Evolutionary conservation across 129 eudicot species (phyloP).

Genomic region (Saposhnikovia divaricata): DNA sequence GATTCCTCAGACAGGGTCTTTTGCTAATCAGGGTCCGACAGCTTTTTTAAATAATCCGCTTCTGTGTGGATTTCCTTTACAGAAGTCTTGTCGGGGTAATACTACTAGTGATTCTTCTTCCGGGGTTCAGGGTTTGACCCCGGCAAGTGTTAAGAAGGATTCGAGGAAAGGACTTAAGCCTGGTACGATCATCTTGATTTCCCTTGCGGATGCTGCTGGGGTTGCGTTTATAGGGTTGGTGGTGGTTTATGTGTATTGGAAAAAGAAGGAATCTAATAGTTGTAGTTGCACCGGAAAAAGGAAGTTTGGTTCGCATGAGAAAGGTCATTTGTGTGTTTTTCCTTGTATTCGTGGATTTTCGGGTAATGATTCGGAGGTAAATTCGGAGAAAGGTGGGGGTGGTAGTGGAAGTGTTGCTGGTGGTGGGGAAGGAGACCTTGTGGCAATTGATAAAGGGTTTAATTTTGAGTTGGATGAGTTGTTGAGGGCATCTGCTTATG

Average conservation of each 20-base stretch:
- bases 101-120: slow-evolving; percentile 28
- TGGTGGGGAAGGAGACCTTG: slow-evolving; percentile 69
- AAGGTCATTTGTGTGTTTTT: slow-evolving; percentile 34
- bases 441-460: slow-evolving; percentile 89
- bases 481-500: slow-evolving; percentile 94
- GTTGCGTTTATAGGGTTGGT: slow-evolving; percentile 73
- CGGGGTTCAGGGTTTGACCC: slow-evolving; percentile 27
- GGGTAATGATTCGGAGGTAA: slow-evolving; percentile 49
- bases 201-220: slow-evolving; percentile 77
- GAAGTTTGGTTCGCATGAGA: slow-evolving; percentile 58
- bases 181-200: slow-evolving; percentile 61
- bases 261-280: slow-evolving; percentile 59
- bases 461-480: slow-evolving; percentile 79
- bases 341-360: slow-evolving; percentile 48
- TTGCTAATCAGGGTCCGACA: slow-evolving; percentile 89
- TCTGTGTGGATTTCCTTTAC: slow-evolving; percentile 83
- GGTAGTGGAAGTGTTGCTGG: slow-evolving; percentile 9
- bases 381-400: slow-evolving; percentile 58
- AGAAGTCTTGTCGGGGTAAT: slow-evolving; percentile 39
- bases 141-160: slow-evolving; percentile 10
- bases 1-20: slow-evolving; percentile 81
- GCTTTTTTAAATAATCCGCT: slow-evolving; percentile 70
- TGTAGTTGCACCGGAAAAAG: slow-evolving; percentile 75
- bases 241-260: slow-evolving; percentile 85
- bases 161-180: slow-evolving; percentile 60